Evolutionary conservation across 192 early-diverging fungal genomes (phyloP), one percentile per base, ranked within the genome.

Genomic region (Podila horticola): DNA sequence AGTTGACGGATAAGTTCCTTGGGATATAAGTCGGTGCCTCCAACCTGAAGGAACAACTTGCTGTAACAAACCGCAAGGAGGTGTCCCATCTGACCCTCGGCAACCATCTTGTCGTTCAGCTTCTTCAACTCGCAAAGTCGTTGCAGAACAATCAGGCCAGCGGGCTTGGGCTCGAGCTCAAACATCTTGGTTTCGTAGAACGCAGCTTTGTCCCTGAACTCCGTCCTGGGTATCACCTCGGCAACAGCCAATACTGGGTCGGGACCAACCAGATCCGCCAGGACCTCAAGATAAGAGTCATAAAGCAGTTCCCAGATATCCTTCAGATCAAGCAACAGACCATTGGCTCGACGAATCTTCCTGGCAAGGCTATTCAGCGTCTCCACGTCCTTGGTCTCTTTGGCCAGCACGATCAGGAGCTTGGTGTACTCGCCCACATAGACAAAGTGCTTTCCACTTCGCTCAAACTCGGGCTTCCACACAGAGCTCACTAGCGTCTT

Each of bases 391-490:
- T 83, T 74, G 1, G 86, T 83, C 31, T 86, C 87, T 41, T 85
- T 81, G n/a, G 89, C 82, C 24, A 95, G 71, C 15, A 87, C 68
- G 10, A 92, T 89, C 51, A 94, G 69, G 34, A 91, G 89, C 34
- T 86, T 51, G 3, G 86, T 90, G 58, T 95, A 95, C 62, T 94
- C 84, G 38, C 89, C 87, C 4, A 93, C 84, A 66, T 93, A 95
- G 10, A 92, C 85, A 77, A 91, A 95, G 65, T 94, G 93, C 52
- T 91, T 92, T 24, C 93, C 94, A 62, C 84, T 90, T 84, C 91
- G 82, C 84, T 94, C 93, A 84, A 91, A 94, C 72, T 92, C 92
- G 8, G 91, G 90, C 63, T 89, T 93, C 94, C 91, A 95, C 33
- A 94, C 90, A 68, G 91, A 88, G 41, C 92, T 88, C 38, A 91